phyloP scores from a whole-genome alignment of 139 green algal genomes.

The Chlamydomonas sp. region DNA sequence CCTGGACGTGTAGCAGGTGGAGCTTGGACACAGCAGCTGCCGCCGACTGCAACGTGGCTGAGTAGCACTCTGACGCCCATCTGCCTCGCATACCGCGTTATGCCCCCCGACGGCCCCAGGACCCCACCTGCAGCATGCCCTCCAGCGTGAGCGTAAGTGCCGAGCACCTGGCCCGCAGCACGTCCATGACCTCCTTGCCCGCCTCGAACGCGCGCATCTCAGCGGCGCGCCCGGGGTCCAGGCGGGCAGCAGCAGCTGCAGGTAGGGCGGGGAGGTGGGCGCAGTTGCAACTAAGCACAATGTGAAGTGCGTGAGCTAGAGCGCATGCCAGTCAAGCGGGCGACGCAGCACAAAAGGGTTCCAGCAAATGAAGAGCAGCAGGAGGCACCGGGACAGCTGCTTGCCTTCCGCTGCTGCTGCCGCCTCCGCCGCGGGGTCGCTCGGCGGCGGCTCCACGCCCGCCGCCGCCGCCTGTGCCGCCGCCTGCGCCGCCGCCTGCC shows the following conservation, averaged over 20 bases:
- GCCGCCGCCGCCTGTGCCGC: constrained; percentile 2
- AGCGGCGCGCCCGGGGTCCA: constrained; percentile 16
- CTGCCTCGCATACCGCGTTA: constrained; percentile 38
- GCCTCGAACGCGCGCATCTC: constrained; percentile 59
- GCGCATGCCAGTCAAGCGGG: neutral
- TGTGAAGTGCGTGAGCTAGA: too few relatives aligned
- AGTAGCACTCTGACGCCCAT: neutral
- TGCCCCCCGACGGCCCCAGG: neutral
- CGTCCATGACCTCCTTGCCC: constrained; percentile 85
- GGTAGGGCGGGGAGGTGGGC: neutral
- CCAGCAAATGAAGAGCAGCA: neutral
- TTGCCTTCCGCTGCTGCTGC: too few relatives aligned
- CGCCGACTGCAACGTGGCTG: neutral
- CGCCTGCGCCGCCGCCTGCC: neutral
- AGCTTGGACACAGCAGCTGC: neutral
- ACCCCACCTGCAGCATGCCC: constrained; percentile 55
- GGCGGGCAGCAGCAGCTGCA: neutral
- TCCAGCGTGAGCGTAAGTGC: constrained; percentile 58
- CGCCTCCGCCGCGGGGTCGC: constrained; percentile 3
- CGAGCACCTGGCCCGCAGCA: constrained; percentile 65
- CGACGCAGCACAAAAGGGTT: neutral
- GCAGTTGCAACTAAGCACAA: too few relatives aligned
- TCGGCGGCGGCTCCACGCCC: neutral
- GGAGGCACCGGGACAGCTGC: neutral
- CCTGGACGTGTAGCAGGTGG: neutral